Percentiles rank a stretch among this genome's conserved stretches.
These are phyloP conservation scores for Candida germanica DNA, from an alignment of 805 yeast genomes.

Conservation along the genomic window DNA sequence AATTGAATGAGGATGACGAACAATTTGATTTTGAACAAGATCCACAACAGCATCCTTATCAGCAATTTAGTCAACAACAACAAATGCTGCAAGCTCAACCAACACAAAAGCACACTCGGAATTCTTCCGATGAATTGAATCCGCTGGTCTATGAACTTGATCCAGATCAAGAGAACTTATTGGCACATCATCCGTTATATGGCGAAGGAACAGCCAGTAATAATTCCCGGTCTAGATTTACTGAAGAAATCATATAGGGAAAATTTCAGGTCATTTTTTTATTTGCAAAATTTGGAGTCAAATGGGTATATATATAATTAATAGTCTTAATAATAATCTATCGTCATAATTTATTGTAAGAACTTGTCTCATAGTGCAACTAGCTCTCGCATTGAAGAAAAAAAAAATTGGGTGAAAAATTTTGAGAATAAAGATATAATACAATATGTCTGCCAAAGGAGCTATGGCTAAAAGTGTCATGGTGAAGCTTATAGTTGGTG, in stretches of 20 bases:
- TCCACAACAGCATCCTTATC: not conserved
- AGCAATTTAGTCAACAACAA: not conserved
- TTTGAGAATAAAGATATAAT: too few species aligned
- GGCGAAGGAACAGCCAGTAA: conserved; percentile 15
- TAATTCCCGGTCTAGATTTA: conserved; percentile 19
- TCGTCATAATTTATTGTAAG: too few species aligned
- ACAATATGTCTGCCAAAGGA: conserved; percentile 12
- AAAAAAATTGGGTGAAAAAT: conserved; percentile 7
- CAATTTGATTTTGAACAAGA: not conserved
- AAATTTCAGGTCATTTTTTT: not conserved
- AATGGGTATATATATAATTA: too few species aligned
- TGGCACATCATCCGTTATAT: conserved; percentile 10
- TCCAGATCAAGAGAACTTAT: conserved; percentile 4
- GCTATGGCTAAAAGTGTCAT: conserved; percentile 51
- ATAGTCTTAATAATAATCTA: too few species aligned
- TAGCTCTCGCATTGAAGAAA: too few species aligned
- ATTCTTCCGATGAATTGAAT: conserved; percentile 12
- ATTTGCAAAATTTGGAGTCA: conserved; percentile 9
- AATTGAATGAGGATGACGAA: conserved; percentile 12
- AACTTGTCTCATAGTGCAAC: too few species aligned
- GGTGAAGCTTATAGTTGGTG: conserved; percentile 89
- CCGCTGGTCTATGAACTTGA: conserved; percentile 12
- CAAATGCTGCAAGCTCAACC: conserved; percentile 3
- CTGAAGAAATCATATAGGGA: conserved; percentile 15
- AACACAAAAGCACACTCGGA: conserved; percentile 4